Percentiles rank a stretch among this genome's conserved stretches.
Conservation (phyloP, 305 asterid species). For the Fraxinus sp. region DNA sequence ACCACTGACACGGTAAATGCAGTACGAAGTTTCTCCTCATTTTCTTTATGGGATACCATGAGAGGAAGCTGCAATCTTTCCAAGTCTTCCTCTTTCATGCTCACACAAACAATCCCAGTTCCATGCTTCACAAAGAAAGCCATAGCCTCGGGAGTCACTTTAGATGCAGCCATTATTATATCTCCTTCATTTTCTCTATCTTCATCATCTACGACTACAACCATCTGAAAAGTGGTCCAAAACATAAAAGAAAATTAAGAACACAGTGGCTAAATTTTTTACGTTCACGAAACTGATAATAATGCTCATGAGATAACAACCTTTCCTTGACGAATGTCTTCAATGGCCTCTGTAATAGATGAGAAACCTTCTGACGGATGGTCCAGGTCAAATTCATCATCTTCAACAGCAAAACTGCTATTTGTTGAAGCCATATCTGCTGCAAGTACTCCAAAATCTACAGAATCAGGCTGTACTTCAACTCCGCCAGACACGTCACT, state of each 20-base stretch:
- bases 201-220: conserved; percentile 93
- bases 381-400: conserved; percentile 69
- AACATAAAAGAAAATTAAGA: background rate
- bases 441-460: conserved; percentile 52
- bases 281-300: background rate
- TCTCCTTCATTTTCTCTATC: conserved; percentile 99
- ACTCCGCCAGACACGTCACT: conserved; percentile 44
- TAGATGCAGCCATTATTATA: conserved; percentile 89
- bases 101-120: conserved; percentile 96
- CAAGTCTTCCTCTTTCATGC: conserved; percentile 89
- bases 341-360: conserved; percentile 68
- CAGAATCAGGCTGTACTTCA: conserved; percentile 51
- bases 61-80: conserved; percentile 81
- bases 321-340: conserved; percentile 83
- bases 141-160: conserved; percentile 94
- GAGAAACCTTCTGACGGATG: conserved; percentile 71
- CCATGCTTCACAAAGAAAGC: conserved; percentile 95
- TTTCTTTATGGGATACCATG: conserved; percentile 83
- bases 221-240: conserved; percentile 60
- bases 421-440: conserved; percentile 59
- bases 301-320: conserved; percentile 31
- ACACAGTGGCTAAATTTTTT: background rate
- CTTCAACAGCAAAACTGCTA: conserved; percentile 43
- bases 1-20: conserved; percentile 98
- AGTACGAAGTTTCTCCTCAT: conserved; percentile 87